Base-by-base conservation (phyloP, 768 basidiomycete genomes). In the Tylopilus plumbeoviolaceoides region DNA sequence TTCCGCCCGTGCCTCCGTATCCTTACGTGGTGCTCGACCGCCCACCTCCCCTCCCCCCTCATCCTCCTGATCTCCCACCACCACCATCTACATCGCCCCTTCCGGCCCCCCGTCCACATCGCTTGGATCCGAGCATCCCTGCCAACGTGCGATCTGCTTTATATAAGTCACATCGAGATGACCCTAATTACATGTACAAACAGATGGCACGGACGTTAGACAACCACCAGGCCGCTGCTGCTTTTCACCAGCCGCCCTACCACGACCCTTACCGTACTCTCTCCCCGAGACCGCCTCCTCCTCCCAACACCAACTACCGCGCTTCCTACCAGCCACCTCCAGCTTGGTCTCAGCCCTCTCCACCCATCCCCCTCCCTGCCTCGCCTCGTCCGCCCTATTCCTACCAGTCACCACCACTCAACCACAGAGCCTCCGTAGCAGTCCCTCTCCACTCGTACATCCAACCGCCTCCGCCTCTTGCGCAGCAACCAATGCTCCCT, bases 151-250 rank as follows among this genome's bases (percentile, higher is more conserved):
- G 79, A 75, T 23, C 17, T 55, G 56, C 55, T 55, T 48, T 53
- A 50, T 46, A 43, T 51, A 27, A 38, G 45, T 51, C 31, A 50
- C 55, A 23, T 23, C 23, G 23, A 23, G 23, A 23, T 51, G 51
- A 59, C 53, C 54, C 57, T 43, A 50, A 53, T 65, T 63, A 65
- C 60, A 65, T 60, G 57, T 61, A 46, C 57, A 56, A 65, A 51
- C 65, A 87, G 84, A 87, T 87, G 79, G 83, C 85, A 10, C 75
- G 77, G 55, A 75, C 73, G 15, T 68, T 88, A 12, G 84, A 88
- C 62, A 75, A 78, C 45, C 77, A 78, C 45, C 77, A 80, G 35
- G 23, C 23, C 23, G 23, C 23, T 23, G 23, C 23, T 23, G 51
- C 57, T 45, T 57, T 66, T 47, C 63, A 61, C 27, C 63, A 60